These are phyloP conservation scores for Calonectria pauciramosa DNA, from an alignment of 2,329 filamentous ascomycete species.

Conservation along the genomic window DNA sequence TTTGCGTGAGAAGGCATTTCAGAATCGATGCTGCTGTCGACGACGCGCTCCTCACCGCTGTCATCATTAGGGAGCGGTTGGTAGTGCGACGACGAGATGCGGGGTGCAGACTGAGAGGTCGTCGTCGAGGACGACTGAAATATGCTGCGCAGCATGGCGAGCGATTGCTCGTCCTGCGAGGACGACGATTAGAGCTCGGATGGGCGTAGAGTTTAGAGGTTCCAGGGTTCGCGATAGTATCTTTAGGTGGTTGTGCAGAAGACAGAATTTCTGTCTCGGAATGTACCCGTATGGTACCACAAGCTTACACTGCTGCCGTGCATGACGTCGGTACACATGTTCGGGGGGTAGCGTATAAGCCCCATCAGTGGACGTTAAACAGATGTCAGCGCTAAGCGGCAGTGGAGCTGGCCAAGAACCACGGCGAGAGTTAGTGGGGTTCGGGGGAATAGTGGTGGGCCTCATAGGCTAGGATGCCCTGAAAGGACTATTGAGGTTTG, in stretches of 20 bases:
- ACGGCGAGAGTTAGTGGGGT: not conserved
- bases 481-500: not conserved
- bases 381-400: constrained; percentile 1
- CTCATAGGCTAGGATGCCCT: not conserved
- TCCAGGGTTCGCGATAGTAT: not conserved
- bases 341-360: not conserved
- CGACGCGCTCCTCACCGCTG: constrained; percentile 18
- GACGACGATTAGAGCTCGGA: constrained; percentile 30
- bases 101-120: not conserved
- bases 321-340: constrained; percentile 14
- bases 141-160: constrained; percentile 37
- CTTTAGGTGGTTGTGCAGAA: not conserved
- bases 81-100: constrained; percentile 35
- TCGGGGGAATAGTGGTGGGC: not conserved
- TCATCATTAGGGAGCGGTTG: constrained; percentile 44
- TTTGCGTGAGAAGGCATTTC: constrained; percentile 5
- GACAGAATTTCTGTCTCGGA: constrained; percentile 4
- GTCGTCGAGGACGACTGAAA: constrained; percentile 24
- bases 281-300: not conserved
- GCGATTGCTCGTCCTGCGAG: constrained; percentile 11
- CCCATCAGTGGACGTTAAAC: not conserved
- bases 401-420: not conserved
- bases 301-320: not conserved
- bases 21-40: constrained; percentile 19
- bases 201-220: constrained; percentile 24